Percentiles rank a stretch among this genome's conserved stretches.
Evolutionary conservation across 2,329 filamentous ascomycete genomes (phyloP).

Genomic region (Talaromyces marneffei): DNA sequence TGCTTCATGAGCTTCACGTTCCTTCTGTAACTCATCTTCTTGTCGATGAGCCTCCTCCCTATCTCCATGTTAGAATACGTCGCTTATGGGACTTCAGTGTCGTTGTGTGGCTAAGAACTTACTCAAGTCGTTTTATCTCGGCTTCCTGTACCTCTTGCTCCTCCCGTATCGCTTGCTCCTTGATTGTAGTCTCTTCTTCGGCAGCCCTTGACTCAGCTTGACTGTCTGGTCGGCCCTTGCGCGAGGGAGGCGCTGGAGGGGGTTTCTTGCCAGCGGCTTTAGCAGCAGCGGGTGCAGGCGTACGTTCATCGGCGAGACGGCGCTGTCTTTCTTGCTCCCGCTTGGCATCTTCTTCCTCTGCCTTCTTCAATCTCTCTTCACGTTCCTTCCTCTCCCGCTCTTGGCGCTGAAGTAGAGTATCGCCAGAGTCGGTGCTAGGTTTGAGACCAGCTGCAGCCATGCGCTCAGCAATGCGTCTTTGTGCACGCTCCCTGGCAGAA

Average conservation of each 20-base stretch:
- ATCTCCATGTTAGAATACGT: constrained; percentile 14
- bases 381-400: constrained; percentile 85
- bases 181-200: constrained; percentile 49
- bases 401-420: constrained; percentile 74
- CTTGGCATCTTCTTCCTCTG: constrained; percentile 87
- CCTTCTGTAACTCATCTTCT: constrained; percentile 72
- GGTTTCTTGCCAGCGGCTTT: constrained; percentile 61
- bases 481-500: constrained; percentile 94
- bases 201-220: constrained; percentile 53
- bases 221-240: constrained; percentile 59
- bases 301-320: constrained; percentile 71
- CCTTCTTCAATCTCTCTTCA: constrained; percentile 78
- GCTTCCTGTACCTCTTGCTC: constrained; percentile 72
- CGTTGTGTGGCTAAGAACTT: constrained; percentile 43
- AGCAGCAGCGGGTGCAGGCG: constrained; percentile 51
- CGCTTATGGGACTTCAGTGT: constrained; percentile 2
- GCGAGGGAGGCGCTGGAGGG: constrained; percentile 63
- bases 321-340: constrained; percentile 82
- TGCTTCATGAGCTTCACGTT: constrained; percentile 73
- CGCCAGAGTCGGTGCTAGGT: constrained; percentile 69
- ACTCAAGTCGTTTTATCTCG: constrained; percentile 75
- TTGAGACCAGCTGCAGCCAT: constrained; percentile 90
- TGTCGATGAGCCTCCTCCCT: constrained; percentile 69
- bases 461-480: constrained; percentile 93
- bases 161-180: constrained; percentile 53